phyloP scores from a whole-genome alignment of 371 early-diverging fungal species.

The Circinella minor region DNA sequence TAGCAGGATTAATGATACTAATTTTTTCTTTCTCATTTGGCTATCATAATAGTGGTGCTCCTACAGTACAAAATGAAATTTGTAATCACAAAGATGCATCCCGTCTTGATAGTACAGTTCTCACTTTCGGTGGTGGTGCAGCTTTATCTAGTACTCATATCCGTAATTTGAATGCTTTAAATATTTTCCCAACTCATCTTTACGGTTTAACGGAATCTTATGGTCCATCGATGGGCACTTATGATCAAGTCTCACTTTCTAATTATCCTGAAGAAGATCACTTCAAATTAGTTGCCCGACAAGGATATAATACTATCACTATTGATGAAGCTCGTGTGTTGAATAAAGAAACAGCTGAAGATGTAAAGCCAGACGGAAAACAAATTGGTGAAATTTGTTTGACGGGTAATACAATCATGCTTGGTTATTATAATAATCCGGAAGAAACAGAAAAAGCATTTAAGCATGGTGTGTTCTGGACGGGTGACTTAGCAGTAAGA shows the following conservation, averaged over 20 bases:
- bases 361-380: constrained; percentile 61
- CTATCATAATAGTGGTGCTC: constrained; percentile 50
- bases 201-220: constrained; percentile 78
- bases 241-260: constrained; percentile 34
- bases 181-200: constrained; percentile 63
- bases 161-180: constrained; percentile 51
- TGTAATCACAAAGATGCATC: constrained; percentile 58
- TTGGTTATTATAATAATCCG: constrained; percentile 55
- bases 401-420: constrained; percentile 70
- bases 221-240: constrained; percentile 55
- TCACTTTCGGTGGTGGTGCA: constrained; percentile 60
- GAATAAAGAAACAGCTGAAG: constrained; percentile 47
- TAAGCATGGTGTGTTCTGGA: constrained; percentile 67
- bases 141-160: constrained; percentile 63
- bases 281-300: constrained; percentile 54
- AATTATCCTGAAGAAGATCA: constrained; percentile 44
- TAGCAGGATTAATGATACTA: too few relatives aligned
- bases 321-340: constrained; percentile 67
- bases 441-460: constrained; percentile 69
- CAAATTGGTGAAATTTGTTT: constrained; percentile 71
- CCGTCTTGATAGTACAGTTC: constrained; percentile 46
- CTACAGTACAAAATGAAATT: constrained; percentile 71
- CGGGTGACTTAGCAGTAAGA: constrained; percentile 73
- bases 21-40: too few relatives aligned
- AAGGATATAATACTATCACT: constrained; percentile 60